Percentiles rank a stretch among this genome's conserved stretches.
Evolutionary conservation across 768 basidiomycete species (phyloP).

Genomic region (Termitomyces sp.): DNA sequence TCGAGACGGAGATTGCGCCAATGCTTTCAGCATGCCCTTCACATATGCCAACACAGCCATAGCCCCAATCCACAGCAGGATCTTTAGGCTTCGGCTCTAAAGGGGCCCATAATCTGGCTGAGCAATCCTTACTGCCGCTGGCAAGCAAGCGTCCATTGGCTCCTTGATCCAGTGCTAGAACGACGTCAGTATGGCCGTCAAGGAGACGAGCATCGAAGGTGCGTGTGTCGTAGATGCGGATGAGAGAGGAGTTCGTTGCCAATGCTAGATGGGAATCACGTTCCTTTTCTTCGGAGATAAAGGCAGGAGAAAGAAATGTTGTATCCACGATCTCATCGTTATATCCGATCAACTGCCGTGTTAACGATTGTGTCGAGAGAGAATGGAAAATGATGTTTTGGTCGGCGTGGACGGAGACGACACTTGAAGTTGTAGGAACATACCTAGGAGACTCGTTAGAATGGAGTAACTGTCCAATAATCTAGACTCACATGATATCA

Average conservation of each 20-base stretch:
- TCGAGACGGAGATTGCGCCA: conserved; percentile 85
- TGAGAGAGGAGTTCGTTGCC: conserved; percentile 96
- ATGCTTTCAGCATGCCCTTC: conserved; percentile 95
- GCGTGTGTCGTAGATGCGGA: conserved; percentile 80
- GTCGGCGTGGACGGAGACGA: conserved; percentile 89
- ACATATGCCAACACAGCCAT: conserved; percentile 80
- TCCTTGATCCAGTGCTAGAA: conserved; percentile 77
- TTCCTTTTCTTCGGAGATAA: conserved; percentile 16
- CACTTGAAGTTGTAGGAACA: conserved; percentile 52
- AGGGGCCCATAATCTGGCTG: conserved; percentile 81
- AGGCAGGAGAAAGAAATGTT: conserved; percentile 57
- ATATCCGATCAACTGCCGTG: conserved; percentile 89
- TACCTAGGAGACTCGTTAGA: conserved; percentile 47
- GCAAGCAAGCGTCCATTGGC: conserved; percentile 69
- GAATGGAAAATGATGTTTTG: conserved; percentile 96
- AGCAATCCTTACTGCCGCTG: conserved; percentile 90
- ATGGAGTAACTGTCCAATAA: neutral
- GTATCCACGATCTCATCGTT: conserved; percentile 98
- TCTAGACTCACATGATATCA: conserved; percentile 69
- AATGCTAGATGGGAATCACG: conserved; percentile 80
- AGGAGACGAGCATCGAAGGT: conserved; percentile 83
- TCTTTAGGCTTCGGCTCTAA: conserved; percentile 12
- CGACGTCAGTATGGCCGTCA: conserved; percentile 88
- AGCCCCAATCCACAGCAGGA: conserved; percentile 37
- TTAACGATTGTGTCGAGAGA: conserved; percentile 55